Evolutionary conservation across 2,329 filamentous ascomycete species (phyloP).

Genomic region (Paecilomyces sp.): DNA sequence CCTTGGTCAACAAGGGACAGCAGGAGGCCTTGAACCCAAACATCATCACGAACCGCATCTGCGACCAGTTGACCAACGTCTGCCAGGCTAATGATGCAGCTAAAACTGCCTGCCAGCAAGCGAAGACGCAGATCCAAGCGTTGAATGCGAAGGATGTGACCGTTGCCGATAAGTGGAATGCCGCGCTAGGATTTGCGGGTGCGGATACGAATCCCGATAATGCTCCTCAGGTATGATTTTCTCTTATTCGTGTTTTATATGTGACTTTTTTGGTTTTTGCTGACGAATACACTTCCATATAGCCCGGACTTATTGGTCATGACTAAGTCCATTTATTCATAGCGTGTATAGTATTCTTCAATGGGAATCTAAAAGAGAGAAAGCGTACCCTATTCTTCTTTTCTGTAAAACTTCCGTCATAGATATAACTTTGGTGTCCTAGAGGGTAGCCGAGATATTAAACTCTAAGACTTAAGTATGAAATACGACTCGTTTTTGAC

Average conservation of each 20-base stretch:
- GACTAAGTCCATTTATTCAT: neutral
- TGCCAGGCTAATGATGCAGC: conserved; percentile 58
- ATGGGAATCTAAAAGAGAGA: neutral
- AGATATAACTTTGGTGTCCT: no score
- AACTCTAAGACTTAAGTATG: no score
- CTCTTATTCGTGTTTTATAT: neutral
- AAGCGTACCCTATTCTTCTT: no score
- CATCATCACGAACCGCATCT: conserved; percentile 68
- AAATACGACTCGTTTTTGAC: no score
- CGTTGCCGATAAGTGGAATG: conserved; percentile 36
- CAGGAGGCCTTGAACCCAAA: conserved; percentile 63
- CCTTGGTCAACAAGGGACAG: conserved; percentile 54
- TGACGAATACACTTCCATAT: neutral
- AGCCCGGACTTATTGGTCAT: neutral
- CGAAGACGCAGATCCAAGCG: conserved; percentile 47
- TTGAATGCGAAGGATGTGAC: conserved; percentile 32
- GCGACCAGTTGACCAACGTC: conserved; percentile 61
- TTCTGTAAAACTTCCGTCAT: no score
- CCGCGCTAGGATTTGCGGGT: conserved; percentile 27
- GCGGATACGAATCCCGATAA: conserved; percentile 6
- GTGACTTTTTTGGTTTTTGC: neutral
- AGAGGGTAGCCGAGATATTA: no score
- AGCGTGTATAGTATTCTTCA: neutral
- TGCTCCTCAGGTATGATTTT: neutral
- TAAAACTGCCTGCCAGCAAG: conserved; percentile 45